Conservation (phyloP, 2,329 filamentous ascomycete species). For the Coniochaeta sp. region DNA sequence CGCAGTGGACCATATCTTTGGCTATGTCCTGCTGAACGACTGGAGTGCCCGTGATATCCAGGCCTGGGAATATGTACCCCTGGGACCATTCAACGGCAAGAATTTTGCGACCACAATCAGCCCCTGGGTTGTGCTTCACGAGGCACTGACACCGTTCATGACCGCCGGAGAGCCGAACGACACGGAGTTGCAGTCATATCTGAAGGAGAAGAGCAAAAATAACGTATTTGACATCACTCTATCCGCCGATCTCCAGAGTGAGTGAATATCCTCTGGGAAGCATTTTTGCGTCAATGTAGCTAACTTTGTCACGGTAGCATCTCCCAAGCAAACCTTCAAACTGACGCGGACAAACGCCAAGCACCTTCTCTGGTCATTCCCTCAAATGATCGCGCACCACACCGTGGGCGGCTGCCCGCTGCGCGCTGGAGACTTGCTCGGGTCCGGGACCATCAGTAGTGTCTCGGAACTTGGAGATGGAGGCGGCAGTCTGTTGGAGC, state of each 20-base stretch:
- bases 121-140: slow-evolving; percentile 70
- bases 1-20: slow-evolving; percentile 68
- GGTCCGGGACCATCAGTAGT: slow-evolving; percentile 67
- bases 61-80: slow-evolving; percentile 74
- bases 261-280: slow-evolving; percentile 15
- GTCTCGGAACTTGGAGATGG: slow-evolving; percentile 19
- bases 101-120: slow-evolving; percentile 75
- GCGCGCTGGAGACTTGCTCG: slow-evolving; percentile 66
- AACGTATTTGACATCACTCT: slow-evolving; percentile 64
- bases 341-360: slow-evolving; percentile 53
- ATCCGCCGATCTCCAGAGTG: slow-evolving; percentile 55
- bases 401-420: slow-evolving; percentile 69
- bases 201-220: slow-evolving; percentile 52
- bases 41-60: slow-evolving; percentile 83
- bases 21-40: slow-evolving; percentile 77
- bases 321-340: slow-evolving; percentile 16
- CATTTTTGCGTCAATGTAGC: background rate
- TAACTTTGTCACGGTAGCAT: background rate
- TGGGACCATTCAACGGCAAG: slow-evolving; percentile 78
- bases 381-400: slow-evolving; percentile 78
- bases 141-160: slow-evolving; percentile 60
- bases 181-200: slow-evolving; percentile 28
- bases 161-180: slow-evolving; percentile 22
- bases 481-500: slow-evolving; percentile 36
- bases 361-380: slow-evolving; percentile 74